These are phyloP conservation scores for Jaltomata sinuosa DNA, from an alignment of 257 asterid genomes.

Conservation along the genomic window DNA sequence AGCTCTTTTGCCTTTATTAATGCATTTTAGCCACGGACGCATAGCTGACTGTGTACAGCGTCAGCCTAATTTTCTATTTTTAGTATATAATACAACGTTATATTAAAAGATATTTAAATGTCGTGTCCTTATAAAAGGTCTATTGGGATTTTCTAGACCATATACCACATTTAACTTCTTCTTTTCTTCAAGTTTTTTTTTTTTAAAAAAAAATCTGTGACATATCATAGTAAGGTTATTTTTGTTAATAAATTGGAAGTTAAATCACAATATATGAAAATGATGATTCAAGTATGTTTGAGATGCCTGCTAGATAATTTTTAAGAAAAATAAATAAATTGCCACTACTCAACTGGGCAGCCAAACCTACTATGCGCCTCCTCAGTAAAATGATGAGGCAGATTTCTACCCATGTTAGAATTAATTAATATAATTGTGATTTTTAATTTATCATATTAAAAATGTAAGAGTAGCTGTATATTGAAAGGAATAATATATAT, in stretches of 20 bases:
- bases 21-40: not conserved
- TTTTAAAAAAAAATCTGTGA: no score
- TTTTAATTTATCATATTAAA: not conserved
- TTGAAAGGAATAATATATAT: not conserved
- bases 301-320: no score
- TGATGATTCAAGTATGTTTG: no score
- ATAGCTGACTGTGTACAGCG: not conserved
- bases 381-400: not conserved
- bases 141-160: no score
- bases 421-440: not conserved
- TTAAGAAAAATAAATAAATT: not conserved
- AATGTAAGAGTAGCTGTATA: not conserved
- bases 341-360: not conserved
- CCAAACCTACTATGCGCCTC: not conserved
- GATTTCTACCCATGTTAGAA: not conserved
- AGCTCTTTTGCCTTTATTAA: not conserved
- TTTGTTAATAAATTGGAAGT: no score
- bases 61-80: not conserved
- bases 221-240: no score
- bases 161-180: no score
- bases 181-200: no score
- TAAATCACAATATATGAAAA: no score
- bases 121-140: not conserved
- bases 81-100: not conserved
- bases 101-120: not conserved